Evolutionary conservation across 441 rosid species (phyloP).

Genomic region (Jatropha podagrica): DNA sequence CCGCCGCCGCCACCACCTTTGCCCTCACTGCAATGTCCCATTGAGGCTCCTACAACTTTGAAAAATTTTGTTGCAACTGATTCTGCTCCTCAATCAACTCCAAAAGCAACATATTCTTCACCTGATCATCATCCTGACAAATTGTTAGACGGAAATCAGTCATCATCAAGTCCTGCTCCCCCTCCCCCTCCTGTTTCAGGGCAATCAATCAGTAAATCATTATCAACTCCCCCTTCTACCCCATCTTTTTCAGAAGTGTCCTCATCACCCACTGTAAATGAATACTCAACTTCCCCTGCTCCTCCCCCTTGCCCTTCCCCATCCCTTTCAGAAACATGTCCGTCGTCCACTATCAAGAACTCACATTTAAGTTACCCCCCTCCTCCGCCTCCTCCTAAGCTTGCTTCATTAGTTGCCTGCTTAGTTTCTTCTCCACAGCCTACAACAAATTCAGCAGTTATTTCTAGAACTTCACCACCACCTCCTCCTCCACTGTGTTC

Average conservation of each 20-base stretch:
- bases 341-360: slow-evolving; percentile 26
- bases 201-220: too few species aligned
- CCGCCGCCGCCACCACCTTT: slow-evolving; percentile 25
- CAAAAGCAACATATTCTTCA: slow-evolving; percentile 18
- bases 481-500: slow-evolving; percentile 52
- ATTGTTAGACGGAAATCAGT: slow-evolving; percentile 11
- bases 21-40: slow-evolving; percentile 20
- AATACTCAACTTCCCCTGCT: slow-evolving; percentile 19
- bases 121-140: slow-evolving; percentile 16
- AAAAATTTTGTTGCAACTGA: slow-evolving; percentile 18
- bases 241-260: slow-evolving; percentile 4
- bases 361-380: slow-evolving; percentile 34
- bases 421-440: slow-evolving; percentile 43
- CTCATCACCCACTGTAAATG: slow-evolving; percentile 19
- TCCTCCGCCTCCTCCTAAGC: slow-evolving; percentile 32
- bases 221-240: slow-evolving; percentile 24
- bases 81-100: slow-evolving; percentile 16
- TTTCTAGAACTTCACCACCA: slow-evolving; percentile 33
- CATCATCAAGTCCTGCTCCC: slow-evolving; percentile 14
- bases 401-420: slow-evolving; percentile 28
- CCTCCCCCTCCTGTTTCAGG: slow-evolving; percentile 25
- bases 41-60: slow-evolving; percentile 13
- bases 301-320: slow-evolving; percentile 12
- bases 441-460: neutral
- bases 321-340: slow-evolving; percentile 20